Base-by-base conservation (phyloP, 2,329 filamentous ascomycete species). In the Corniculantispora saksenae region DNA sequence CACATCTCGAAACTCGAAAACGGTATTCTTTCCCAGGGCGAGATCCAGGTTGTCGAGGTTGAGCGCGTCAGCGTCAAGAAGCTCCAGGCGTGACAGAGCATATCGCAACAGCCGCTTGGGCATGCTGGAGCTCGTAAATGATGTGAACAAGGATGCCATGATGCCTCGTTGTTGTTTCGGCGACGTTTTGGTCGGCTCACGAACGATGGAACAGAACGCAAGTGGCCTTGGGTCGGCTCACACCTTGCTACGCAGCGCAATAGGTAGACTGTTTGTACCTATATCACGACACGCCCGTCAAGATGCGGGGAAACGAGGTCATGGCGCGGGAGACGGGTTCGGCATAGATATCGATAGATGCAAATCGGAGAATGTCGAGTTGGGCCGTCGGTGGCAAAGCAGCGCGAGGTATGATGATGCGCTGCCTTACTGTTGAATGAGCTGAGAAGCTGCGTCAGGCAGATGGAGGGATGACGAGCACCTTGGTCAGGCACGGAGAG, bases 91-190 rank as follows among this genome's bases (percentile, higher is more conserved):
- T 27, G 91, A 90, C 50, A 99, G 82, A 58, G 90, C 92, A 81
- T 95, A 97, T 70, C 92, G 90, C 69, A 98, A 85, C 72, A 98
- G 84, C 77, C 91, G 89, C 84, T 95, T 97, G 80, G 94, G 92
- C 83, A 97, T 92, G 70, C 87, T 91, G 68, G 93, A 87, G 76
- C 79, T 83, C 72, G 82, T 79, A 72, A 88, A 87, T 65, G 83
- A 84, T 77, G 83, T 89, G 73, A 95, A 86, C 75, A 92, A 88
- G 75, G 85, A 89, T 62, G 89, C 88, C 91, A 94, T 93, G 77
- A 67, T 76, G 75, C 67, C 17, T 62, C 6, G 29, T 0, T 53
- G 23, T 1, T 6, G 5, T 13, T 17, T n/a, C 21, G n/a, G 35
- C 12, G 25, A 32, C 19, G n/a, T 7, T 8, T 3, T 4, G 3